A percentile compares a stretch with the other conserved stretches of the same genome.
phyloP scores from a whole-genome alignment of 106 monocot species.

The Dendrobium nobile region DNA sequence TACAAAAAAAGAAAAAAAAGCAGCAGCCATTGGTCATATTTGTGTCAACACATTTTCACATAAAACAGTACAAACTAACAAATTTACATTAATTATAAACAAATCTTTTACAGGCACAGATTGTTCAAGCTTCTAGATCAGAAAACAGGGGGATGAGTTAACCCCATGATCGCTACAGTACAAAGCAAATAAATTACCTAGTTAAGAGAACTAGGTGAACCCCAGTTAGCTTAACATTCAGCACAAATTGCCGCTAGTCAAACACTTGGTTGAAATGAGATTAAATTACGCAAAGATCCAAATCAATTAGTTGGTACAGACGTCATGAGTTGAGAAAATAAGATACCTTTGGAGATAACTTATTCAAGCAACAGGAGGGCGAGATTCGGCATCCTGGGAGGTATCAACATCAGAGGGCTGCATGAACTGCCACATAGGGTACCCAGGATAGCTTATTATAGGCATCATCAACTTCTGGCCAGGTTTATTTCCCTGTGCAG shows the following conservation, averaged over 20 bases:
- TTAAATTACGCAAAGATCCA: not conserved
- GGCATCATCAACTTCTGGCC: slow-evolving; percentile 79
- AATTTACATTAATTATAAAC: not conserved
- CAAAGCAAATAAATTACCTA: too few relatives aligned
- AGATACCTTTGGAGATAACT: not conserved
- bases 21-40: too few relatives aligned
- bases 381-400: slow-evolving; percentile 54
- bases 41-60: not conserved
- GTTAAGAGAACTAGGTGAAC: too few relatives aligned
- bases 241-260: too few relatives aligned
- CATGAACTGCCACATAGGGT: slow-evolving; percentile 88
- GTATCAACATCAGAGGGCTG: slow-evolving; percentile 74
- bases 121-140: not conserved
- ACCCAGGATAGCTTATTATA: slow-evolving; percentile 69
- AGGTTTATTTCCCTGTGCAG: slow-evolving; percentile 33
- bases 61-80: not conserved
- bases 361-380: slow-evolving; percentile 67
- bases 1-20: too few relatives aligned
- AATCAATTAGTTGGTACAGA: not conserved
- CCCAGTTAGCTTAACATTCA: too few relatives aligned
- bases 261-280: not conserved
- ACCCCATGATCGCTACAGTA: too few relatives aligned
- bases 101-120: not conserved
- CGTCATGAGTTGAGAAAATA: not conserved
- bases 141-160: not conserved